A percentile compares a stretch with the other conserved stretches of the same genome.
These are phyloP conservation scores for Spironucleus salmonicida DNA, from an alignment of 208 protist species.

Conservation along the genomic window DNA sequence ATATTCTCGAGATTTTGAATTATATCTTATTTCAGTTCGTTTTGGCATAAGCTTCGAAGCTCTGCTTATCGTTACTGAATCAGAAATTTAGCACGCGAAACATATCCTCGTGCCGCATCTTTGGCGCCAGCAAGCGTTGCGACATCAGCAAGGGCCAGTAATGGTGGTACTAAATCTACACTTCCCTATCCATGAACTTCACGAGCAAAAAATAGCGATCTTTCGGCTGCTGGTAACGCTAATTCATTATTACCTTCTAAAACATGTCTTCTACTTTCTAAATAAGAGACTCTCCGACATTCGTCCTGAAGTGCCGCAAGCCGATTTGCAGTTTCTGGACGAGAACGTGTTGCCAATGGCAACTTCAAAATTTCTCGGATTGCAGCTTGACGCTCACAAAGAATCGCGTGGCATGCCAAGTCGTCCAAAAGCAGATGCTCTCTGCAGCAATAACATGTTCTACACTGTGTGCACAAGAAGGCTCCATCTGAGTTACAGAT, in stretches of 20 bases:
- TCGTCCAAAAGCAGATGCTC: conserved; percentile 29
- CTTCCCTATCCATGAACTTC: neutral
- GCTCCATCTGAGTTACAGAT: conserved; percentile 21
- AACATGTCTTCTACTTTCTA: conserved; percentile 12
- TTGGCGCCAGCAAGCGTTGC: conserved; percentile 11
- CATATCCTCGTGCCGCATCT: conserved; percentile 16
- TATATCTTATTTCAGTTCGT: neutral
- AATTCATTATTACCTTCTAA: conserved; percentile 19
- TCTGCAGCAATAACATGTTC: conserved; percentile 26
- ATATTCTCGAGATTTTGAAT: neutral
- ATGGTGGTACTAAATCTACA: conserved; percentile 16
- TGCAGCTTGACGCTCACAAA: conserved; percentile 15
- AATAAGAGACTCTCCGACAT: conserved; percentile 9
- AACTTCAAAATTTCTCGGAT: conserved; percentile 16
- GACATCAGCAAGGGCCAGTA: conserved; percentile 28
- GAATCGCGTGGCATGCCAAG: conserved; percentile 19
- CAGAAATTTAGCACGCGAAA: neutral
- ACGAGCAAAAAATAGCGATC: conserved; percentile 15
- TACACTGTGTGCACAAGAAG: conserved; percentile 19
- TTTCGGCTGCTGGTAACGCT: conserved; percentile 19
- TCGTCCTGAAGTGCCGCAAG: neutral
- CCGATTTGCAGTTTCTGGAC: conserved; percentile 6
- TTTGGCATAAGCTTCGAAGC: neutral
- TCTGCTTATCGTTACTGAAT: neutral
- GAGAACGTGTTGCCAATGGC: neutral